Evolutionary conservation across 23 red algal species (phyloP).

Genomic region (Gracilariopsis chorda): DNA sequence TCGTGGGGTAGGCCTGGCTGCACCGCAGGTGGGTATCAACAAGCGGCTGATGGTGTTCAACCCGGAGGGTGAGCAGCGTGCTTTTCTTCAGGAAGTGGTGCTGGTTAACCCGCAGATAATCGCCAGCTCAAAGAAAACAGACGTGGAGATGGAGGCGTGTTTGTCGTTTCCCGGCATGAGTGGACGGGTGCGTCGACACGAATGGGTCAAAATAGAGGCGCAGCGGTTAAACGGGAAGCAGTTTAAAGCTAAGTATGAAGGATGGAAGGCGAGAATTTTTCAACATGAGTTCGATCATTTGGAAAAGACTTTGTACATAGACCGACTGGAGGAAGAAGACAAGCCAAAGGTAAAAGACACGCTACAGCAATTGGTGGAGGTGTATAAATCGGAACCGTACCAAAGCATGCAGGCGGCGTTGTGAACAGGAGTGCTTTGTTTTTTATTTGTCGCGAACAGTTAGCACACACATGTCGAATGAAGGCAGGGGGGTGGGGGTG

Average conservation of each 20-base stretch:
- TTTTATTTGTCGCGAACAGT: too few species aligned
- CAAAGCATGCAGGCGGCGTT: conserved; percentile 19
- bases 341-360: conserved; percentile 41
- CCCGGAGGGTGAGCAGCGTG: conserved; percentile 55
- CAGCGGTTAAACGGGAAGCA: conserved; percentile 79
- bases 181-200: conserved; percentile 67
- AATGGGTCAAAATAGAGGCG: conserved; percentile 93
- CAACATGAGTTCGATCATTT: conserved; percentile 99
- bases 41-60: conserved; percentile 96
- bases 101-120: conserved; percentile 92
- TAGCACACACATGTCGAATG: too few species aligned
- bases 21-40: conserved; percentile 95
- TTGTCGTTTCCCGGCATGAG: conserved; percentile 93
- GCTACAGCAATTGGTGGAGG: conserved; percentile 31
- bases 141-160: conserved; percentile 80
- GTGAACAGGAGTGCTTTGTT: background rate
- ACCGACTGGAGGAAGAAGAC: conserved; percentile 81
- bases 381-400: conserved; percentile 8
- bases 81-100: conserved; percentile 86
- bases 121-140: conserved; percentile 56
- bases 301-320: conserved; percentile 84
- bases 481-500: too few species aligned
- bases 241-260: conserved; percentile 79
- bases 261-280: conserved; percentile 92
- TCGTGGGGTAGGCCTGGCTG: conserved; percentile 89